Conservation (phyloP, 2,329 filamentous ascomycete species). For the Neopestalotiopsis sp. region DNA sequence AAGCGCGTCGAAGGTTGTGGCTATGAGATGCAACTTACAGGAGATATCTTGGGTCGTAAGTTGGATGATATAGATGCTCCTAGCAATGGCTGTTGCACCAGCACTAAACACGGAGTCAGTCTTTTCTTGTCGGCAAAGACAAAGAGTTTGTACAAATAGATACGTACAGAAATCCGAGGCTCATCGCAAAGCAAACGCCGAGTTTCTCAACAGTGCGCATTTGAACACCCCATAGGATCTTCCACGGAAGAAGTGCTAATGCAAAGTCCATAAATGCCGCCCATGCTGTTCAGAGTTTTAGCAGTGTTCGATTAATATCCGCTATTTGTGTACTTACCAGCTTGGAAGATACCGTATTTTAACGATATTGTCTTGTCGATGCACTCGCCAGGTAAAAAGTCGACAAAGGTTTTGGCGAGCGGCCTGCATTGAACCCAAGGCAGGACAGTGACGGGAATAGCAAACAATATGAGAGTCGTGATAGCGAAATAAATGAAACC, state of each 20-base stretch:
- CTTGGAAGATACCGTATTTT: neutral
- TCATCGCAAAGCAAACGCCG: neutral
- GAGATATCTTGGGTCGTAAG: slow-evolving; percentile 1
- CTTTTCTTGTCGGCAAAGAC: neutral
- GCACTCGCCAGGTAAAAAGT: slow-evolving; percentile 4
- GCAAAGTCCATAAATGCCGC: slow-evolving; percentile 1
- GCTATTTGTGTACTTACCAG: neutral
- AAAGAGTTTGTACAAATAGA: neutral
- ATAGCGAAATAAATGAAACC: neutral
- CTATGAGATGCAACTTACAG: neutral
- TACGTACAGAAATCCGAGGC: neutral
- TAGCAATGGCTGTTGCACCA: neutral
- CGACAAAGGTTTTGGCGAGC: slow-evolving; percentile 6
- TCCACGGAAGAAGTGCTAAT: slow-evolving; percentile 4
- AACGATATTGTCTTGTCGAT: neutral
- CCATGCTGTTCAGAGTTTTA: neutral
- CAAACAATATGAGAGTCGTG: neutral
- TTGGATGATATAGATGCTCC: slow-evolving; percentile 1
- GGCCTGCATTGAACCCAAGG: slow-evolving; percentile 7
- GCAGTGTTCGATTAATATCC: neutral
- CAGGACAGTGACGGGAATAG: slow-evolving; percentile 1
- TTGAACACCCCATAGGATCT: neutral
- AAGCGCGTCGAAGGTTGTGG: neutral
- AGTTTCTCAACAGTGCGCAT: neutral
- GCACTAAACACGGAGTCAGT: neutral